Conservation (phyloP, 768 basidiomycete species). For the Macrolepiota fuliginosa region DNA sequence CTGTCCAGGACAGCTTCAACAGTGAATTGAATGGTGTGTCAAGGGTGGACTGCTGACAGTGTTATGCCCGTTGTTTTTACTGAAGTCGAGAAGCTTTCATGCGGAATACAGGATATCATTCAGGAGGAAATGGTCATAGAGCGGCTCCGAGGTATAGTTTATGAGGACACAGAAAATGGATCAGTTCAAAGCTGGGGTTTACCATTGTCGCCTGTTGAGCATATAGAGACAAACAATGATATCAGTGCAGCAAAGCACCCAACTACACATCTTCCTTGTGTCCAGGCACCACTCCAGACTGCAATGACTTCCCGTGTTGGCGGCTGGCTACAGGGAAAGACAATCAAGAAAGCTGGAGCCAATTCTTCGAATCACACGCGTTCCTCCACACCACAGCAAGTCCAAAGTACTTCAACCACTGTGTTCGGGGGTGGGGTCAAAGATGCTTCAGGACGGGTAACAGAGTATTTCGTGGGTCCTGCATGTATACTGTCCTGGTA, state of each 20-base stretch:
- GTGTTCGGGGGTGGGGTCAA: constrained; percentile 84
- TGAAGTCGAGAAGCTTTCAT: no score
- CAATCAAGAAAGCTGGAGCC: constrained; percentile 63
- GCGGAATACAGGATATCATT: no score
- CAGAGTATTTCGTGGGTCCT: constrained; percentile 73
- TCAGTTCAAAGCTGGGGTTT: no score
- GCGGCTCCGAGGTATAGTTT: no score
- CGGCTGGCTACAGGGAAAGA: constrained; percentile 73
- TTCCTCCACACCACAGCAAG: constrained; percentile 60
- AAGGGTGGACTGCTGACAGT: no score
- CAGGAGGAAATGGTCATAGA: no score
- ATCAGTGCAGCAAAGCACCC: background rate
- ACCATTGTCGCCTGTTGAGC: background rate
- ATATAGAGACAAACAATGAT: background rate
- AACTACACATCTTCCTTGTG: background rate
- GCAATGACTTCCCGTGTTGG: constrained; percentile 34
- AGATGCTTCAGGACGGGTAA: constrained; percentile 78
- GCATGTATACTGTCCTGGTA: background rate
- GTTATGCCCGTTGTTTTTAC: no score
- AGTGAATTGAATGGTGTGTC: no score
- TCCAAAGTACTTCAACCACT: constrained; percentile 71
- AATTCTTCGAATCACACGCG: constrained; percentile 49
- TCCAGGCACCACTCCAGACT: background rate
- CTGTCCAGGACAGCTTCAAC: no score
- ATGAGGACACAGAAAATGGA: no score